Conservation (phyloP, 176 grass and related monocot species). For the Ensete ventricosum region DNA sequence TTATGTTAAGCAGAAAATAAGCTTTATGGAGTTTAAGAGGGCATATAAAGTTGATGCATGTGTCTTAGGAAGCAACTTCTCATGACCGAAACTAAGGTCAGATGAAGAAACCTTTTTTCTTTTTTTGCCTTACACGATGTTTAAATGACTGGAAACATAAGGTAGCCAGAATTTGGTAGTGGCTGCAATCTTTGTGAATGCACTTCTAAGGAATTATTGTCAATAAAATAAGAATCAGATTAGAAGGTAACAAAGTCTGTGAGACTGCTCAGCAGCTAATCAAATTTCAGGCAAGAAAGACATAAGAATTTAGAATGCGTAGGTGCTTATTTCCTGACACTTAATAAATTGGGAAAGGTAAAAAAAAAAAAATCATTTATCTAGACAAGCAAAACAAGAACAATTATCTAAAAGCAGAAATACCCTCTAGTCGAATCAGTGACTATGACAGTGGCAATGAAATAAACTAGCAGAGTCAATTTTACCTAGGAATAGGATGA, state of each 20-base stretch:
- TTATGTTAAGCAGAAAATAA: neutral
- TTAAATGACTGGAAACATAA: neutral
- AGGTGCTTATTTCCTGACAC: neutral
- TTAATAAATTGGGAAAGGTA: neutral
- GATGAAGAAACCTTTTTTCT: neutral
- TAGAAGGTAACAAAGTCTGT: neutral
- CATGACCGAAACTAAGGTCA: neutral
- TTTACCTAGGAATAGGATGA: constrained; percentile 10
- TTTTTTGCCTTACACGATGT: neutral
- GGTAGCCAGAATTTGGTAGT: neutral
- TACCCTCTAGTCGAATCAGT: neutral
- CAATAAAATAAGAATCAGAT: neutral
- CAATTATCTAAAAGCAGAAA: neutral
- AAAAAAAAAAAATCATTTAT: neutral
- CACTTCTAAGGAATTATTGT: neutral
- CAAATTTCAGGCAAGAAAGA: neutral
- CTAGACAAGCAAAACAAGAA: neutral
- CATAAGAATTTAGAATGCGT: neutral
- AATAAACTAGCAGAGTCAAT: neutral
- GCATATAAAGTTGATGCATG: neutral
- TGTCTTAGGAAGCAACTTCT: neutral
- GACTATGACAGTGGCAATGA: neutral
- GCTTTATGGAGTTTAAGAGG: neutral
- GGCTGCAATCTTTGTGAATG: no score
- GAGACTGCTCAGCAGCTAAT: neutral